phyloP scores from a whole-genome alignment of 2,329 filamentous ascomycete genomes.

The Hymenoscyphus infarciens region DNA sequence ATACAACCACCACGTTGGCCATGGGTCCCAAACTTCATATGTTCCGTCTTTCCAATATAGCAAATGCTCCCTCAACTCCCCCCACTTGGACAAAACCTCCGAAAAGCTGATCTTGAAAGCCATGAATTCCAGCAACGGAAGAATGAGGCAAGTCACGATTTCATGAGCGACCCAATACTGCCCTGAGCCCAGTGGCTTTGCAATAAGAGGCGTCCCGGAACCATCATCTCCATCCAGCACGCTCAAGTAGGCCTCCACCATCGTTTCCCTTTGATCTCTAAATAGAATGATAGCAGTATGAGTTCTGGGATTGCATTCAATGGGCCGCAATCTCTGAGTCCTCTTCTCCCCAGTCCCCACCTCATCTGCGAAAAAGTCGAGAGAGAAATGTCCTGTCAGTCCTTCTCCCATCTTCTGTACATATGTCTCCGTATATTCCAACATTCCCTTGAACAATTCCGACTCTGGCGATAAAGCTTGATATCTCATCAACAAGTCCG shows the following conservation, averaged over 20 bases:
- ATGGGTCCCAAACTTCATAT: constrained; percentile 2
- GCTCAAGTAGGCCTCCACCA: neutral
- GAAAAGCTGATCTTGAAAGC: neutral
- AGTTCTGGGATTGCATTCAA: neutral
- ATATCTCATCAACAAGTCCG: neutral
- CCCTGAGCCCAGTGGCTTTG: neutral
- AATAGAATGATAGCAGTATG: neutral
- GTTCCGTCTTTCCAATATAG: neutral
- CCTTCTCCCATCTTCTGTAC: neutral
- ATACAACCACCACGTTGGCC: neutral
- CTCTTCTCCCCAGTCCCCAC: neutral
- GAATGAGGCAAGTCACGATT: neutral
- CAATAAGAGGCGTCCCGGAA: neutral
- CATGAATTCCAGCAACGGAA: neutral
- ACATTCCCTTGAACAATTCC: neutral
- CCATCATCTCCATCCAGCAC: neutral
- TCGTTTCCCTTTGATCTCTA: neutral
- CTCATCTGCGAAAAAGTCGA: neutral
- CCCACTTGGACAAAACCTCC: neutral
- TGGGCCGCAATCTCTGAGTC: neutral
- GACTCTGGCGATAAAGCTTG: neutral
- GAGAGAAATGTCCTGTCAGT: neutral
- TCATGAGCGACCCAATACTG: neutral
- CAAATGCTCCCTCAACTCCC: neutral
- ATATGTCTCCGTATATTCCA: neutral